These are phyloP conservation scores for Plasmodium gallinaceum DNA, from an alignment of 169 alveolate species.

Conservation along the genomic window DNA sequence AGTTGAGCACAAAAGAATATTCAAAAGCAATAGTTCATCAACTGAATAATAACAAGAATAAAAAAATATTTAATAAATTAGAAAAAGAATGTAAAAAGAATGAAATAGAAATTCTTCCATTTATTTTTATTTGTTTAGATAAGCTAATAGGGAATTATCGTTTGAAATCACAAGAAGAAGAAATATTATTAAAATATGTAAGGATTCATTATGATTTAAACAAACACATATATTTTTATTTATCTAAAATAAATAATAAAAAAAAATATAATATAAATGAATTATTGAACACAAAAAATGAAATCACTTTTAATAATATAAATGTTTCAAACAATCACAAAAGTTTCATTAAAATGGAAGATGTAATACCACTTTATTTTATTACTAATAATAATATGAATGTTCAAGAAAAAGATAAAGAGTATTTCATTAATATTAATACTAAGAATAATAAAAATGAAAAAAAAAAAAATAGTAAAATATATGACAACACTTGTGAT, in stretches of 20 bases:
- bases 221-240: slow-evolving; percentile 22
- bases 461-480: no score
- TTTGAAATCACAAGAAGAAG: slow-evolving; percentile 33
- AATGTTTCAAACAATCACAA: not conserved
- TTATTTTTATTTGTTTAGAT: slow-evolving; percentile 36
- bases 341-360: no score
- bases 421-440: no score
- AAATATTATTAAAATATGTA: slow-evolving; percentile 8
- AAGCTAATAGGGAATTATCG: slow-evolving; percentile 45
- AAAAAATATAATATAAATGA: slow-evolving; percentile 2
- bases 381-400: no score
- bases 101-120: slow-evolving; percentile 21
- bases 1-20: slow-evolving; percentile 42
- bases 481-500: no score
- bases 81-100: slow-evolving; percentile 1
- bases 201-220: slow-evolving; percentile 7
- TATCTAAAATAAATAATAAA: slow-evolving; percentile 6
- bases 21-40: slow-evolving; percentile 26
- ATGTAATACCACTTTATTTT: no score
- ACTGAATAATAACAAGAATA: not conserved
- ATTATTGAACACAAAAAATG: slow-evolving; percentile 9
- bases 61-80: not conserved
- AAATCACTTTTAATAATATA: not conserved
- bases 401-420: no score
- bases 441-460: no score